Base-by-base conservation (phyloP, 345 rosid genomes). In the Brassica incana region DNA sequence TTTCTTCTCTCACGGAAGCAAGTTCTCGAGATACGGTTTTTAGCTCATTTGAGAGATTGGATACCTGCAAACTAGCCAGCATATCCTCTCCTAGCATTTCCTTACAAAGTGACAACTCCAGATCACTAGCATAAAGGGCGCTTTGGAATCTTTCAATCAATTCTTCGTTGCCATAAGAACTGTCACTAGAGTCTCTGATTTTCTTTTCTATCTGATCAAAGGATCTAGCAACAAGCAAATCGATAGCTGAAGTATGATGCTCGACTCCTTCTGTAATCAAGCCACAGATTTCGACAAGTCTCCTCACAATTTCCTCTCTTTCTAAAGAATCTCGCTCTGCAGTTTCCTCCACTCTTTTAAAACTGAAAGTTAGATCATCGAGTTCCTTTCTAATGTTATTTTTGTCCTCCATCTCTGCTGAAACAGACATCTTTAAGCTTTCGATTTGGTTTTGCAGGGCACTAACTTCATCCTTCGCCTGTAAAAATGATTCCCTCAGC, bases 371-470 rank as follows among this genome's bases (percentile, higher is more conserved):
- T 66, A 87, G 27, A 40, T 85, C 87, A 48, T 83, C 85, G 69
- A 89, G 72, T 84, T 89, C 91, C 43, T 71, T 80, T 75, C 82
- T 82, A 58, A 86, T 67, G 74, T 72, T 85, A 69, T 85, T 86
- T 84, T 92, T 92, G 80, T 92, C 97, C 78, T 88, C 87, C 67
- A 84, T 65, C 80, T 87, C 93, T 14, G 84, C 69, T 66, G 88
- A 84, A 72, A 92, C 86, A 20, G 88, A 81, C 86, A 81, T 83
- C 78, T 82, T 85, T 83, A 94, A 78, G 14, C 75, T 85, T 62
- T 88, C 95, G 62, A 90, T 83, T 77, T 89, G 88, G 82, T 79
- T 72, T 59, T 85, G 86, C 82, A 92, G 81, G 78, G 78, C 15
- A 67, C 80, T 82, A 74, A 86, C 78, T 77, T 87, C 87, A 79